A percentile compares a stretch with the other conserved stretches of the same genome.
phyloP scores from a whole-genome alignment of 116 monocot species.

The Iris pallida region DNA sequence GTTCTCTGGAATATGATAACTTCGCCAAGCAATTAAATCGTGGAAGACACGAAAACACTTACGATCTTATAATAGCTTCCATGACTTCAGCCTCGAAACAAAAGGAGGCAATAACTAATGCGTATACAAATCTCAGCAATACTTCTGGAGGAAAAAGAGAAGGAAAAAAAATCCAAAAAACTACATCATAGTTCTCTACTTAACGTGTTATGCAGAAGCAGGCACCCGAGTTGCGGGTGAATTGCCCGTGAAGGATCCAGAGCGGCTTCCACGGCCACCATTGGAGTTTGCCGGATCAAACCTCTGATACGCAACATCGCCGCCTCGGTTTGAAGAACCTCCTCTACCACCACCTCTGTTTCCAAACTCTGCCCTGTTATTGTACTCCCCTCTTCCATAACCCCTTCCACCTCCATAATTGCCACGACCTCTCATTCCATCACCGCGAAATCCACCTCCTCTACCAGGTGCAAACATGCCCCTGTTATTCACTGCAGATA shows the following conservation, averaged over 20 bases:
- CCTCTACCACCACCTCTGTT: constrained; percentile 38
- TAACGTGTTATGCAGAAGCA: background rate
- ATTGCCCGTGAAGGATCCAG: background rate
- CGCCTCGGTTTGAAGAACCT: constrained; percentile 35
- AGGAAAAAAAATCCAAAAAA: no score
- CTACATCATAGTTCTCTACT: no score
- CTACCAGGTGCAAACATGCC: constrained; percentile 52
- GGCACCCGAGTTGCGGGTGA: background rate
- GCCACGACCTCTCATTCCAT: constrained; percentile 44
- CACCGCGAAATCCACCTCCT: constrained; percentile 49
- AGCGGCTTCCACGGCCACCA: constrained; percentile 17
- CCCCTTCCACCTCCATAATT: constrained; percentile 40
- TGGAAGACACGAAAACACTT: no score
- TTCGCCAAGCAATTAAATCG: no score
- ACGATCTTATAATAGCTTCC: no score
- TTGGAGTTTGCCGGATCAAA: constrained; percentile 15
- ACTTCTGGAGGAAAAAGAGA: no score
- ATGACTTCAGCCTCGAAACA: no score
- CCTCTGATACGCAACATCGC: constrained; percentile 44
- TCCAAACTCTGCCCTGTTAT: constrained; percentile 35
- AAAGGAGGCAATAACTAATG: no score
- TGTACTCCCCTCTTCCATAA: constrained; percentile 50
- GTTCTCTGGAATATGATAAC: no score
- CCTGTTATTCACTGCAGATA: constrained; percentile 27
- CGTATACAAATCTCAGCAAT: no score